Conservation (phyloP, 2,329 filamentous ascomycete species). For the Arthroderma sp. region DNA sequence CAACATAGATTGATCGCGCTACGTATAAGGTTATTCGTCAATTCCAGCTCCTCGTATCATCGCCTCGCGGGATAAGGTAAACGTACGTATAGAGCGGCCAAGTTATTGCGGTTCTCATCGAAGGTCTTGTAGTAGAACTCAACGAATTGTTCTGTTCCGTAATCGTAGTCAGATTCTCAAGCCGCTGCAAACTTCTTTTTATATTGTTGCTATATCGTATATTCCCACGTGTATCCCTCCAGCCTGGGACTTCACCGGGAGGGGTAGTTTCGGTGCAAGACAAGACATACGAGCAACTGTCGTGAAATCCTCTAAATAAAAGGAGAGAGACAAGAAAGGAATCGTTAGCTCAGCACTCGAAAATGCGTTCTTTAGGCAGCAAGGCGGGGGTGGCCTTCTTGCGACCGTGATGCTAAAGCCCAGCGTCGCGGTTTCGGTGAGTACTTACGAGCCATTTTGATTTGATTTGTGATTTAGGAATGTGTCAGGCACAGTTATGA, state of each 20-base stretch:
- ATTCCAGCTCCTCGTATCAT: neutral
- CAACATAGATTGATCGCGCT: constrained; percentile 80
- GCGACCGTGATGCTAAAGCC: neutral
- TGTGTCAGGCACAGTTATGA: no score
- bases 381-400: neutral
- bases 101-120: constrained; percentile 53
- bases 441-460: constrained; percentile 9
- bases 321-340: neutral
- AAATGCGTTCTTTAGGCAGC: neutral
- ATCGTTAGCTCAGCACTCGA: neutral
- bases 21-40: constrained; percentile 2
- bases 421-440: neutral
- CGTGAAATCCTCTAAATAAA: constrained; percentile 21
- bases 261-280: neutral
- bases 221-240: neutral
- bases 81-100: constrained; percentile 65
- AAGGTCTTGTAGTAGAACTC: constrained; percentile 84
- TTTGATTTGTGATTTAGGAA: neutral
- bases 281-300: constrained; percentile 27
- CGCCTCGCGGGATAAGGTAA: neutral
- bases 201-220: neutral
- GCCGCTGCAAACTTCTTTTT: constrained; percentile 39
- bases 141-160: constrained; percentile 63
- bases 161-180: constrained; percentile 17
- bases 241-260: neutral